Conservation (phyloP, 805 yeast genomes). For the Kazachstania kunashirensis region DNA sequence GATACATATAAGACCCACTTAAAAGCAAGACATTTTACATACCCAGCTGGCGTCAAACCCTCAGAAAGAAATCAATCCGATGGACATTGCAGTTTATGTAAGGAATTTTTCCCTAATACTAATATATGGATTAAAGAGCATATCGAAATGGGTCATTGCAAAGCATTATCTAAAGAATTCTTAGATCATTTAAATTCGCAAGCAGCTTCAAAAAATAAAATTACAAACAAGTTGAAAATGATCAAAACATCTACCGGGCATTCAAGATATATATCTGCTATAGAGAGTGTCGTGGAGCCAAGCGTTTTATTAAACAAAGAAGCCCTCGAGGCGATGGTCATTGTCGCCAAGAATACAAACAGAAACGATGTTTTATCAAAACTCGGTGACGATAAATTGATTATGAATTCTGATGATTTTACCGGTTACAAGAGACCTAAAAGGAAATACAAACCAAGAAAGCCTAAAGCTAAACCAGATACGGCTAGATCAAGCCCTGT, state of each 20-base stretch:
- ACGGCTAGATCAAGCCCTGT: too few relatives aligned
- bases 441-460: slow-evolving; percentile 15
- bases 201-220: slow-evolving; percentile 20
- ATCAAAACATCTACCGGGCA: slow-evolving; percentile 25
- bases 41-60: slow-evolving; percentile 75
- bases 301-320: slow-evolving; percentile 27
- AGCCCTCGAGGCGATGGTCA: slow-evolving; percentile 29
- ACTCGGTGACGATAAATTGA: slow-evolving; percentile 21
- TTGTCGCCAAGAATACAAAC: slow-evolving; percentile 23
- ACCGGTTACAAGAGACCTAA: slow-evolving; percentile 13
- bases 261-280: slow-evolving; percentile 29
- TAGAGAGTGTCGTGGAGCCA: slow-evolving; percentile 28
- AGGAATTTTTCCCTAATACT: slow-evolving; percentile 53
- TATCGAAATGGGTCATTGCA: slow-evolving; percentile 71
- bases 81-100: slow-evolving; percentile 79
- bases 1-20: slow-evolving; percentile 90
- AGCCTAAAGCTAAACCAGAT: slow-evolving; percentile 13
- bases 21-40: slow-evolving; percentile 77
- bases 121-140: slow-evolving; percentile 72
- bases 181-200: slow-evolving; percentile 15
- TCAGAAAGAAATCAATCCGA: slow-evolving; percentile 52
- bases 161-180: slow-evolving; percentile 33
- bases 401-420: slow-evolving; percentile 23
- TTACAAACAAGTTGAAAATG: slow-evolving; percentile 24
- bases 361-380: slow-evolving; percentile 19